Conservation (phyloP, 495 filamentous ascomycete genomes). For the Xylaria grammica region DNA sequence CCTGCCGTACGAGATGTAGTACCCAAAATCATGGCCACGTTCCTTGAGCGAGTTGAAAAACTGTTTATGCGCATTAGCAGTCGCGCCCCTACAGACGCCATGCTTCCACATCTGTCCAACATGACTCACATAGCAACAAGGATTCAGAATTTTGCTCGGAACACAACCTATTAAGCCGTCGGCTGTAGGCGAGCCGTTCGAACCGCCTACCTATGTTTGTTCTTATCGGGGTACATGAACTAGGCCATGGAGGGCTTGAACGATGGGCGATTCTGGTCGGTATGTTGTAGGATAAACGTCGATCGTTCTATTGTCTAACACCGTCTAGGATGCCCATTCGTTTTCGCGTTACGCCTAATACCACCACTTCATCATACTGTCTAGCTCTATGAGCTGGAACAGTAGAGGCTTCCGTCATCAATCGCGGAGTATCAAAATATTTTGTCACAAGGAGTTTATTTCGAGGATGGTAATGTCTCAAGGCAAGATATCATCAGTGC, state of each 20-base stretch:
- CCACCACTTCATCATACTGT: conserved; percentile 7
- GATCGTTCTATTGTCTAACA: neutral
- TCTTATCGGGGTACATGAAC: neutral
- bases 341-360: conserved; percentile 9
- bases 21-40: conserved; percentile 72
- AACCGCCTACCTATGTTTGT: neutral
- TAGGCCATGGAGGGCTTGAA: neutral
- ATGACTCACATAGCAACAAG: conserved; percentile 34
- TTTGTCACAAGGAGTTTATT: neutral
- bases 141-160: conserved; percentile 24
- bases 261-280: conserved; percentile 4
- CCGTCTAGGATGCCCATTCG: conserved; percentile 13
- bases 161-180: conserved; percentile 9
- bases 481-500: conserved; percentile 12
- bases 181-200: neutral
- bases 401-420: neutral
- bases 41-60: conserved; percentile 71
- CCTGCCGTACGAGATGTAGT: conserved; percentile 75
- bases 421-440: neutral
- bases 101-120: conserved; percentile 29
- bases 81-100: conserved; percentile 62
- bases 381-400: conserved; percentile 5
- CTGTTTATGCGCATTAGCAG: conserved; percentile 72
- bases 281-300: conserved; percentile 1
- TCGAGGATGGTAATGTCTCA: neutral